phyloP scores from a whole-genome alignment of 2,329 filamentous ascomycete species.

The Cladophialophora yegresii region DNA sequence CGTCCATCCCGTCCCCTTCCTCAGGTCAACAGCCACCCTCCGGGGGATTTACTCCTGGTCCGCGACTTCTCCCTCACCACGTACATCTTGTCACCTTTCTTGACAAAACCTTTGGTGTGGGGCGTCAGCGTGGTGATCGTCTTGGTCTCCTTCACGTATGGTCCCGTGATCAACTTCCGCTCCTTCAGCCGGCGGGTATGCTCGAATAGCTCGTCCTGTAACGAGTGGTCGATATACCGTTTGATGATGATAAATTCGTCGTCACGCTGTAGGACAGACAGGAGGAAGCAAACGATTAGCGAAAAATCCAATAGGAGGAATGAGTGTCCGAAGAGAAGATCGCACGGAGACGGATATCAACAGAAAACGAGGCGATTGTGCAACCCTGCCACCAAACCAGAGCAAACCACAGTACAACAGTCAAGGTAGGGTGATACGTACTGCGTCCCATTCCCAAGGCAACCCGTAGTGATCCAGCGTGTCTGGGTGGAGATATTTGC shows the following conservation, averaged over 20 bases:
- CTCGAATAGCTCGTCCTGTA: slow-evolving; percentile 71
- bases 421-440: slow-evolving; percentile 19
- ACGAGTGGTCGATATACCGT: slow-evolving; percentile 68
- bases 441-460: slow-evolving; percentile 51
- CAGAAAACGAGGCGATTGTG: neutral
- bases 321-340: neutral
- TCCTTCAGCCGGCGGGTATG: slow-evolving; percentile 61
- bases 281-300: slow-evolving; percentile 31
- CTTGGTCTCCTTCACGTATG: slow-evolving; percentile 34
- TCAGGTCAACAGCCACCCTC: slow-evolving; percentile 35
- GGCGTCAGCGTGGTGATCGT: slow-evolving; percentile 35
- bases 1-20: neutral
- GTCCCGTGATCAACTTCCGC: slow-evolving; percentile 39
- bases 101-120: slow-evolving; percentile 28
- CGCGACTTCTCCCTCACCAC: slow-evolving; percentile 50
- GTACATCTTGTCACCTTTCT: slow-evolving; percentile 51
- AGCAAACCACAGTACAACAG: slow-evolving; percentile 38
- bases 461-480: slow-evolving; percentile 50
- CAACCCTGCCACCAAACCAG: neutral
- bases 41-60: slow-evolving; percentile 27
- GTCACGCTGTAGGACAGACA: slow-evolving; percentile 52
- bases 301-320: neutral
- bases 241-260: slow-evolving; percentile 72
- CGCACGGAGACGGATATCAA: neutral
- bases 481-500: slow-evolving; percentile 50